Evolutionary conservation across 2,329 filamentous ascomycete genomes (phyloP).

Genomic region (Xylariaceae sp.): DNA sequence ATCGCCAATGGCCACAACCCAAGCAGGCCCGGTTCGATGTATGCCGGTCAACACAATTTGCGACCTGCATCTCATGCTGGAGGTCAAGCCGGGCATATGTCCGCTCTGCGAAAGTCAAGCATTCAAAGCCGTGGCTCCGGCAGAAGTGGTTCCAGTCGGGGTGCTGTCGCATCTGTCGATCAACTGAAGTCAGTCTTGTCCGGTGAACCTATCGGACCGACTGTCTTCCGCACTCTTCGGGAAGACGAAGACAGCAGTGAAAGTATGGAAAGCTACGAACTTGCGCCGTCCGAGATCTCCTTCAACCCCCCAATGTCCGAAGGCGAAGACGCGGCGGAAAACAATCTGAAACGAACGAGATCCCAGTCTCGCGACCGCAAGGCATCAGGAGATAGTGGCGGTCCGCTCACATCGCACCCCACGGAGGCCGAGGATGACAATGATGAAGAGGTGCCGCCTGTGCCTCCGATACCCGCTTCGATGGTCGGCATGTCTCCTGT

Average conservation of each 20-base stretch:
- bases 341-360: conserved; percentile 1
- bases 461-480: conserved; percentile 43
- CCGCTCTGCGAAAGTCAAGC: conserved; percentile 46
- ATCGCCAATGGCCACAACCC: conserved; percentile 30
- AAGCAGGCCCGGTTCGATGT: conserved; percentile 35
- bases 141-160: conserved; percentile 35
- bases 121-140: conserved; percentile 43
- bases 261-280: conserved; percentile 65
- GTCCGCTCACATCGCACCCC: conserved; percentile 22
- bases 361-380: conserved; percentile 25
- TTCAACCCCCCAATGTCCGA: conserved; percentile 39
- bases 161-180: conserved; percentile 52
- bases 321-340: conserved; percentile 17
- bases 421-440: conserved; percentile 21
- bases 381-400: conserved; percentile 17
- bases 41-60: conserved; percentile 42
- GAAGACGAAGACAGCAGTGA: conserved; percentile 49
- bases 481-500: conserved; percentile 16
- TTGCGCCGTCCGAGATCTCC: conserved; percentile 58
- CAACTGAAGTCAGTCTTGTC: conserved; percentile 56
- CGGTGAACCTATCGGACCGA: conserved; percentile 38
- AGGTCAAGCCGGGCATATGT: conserved; percentile 30
- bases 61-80: conserved; percentile 38
- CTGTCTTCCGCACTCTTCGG: conserved; percentile 30
- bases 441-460: conserved; percentile 42